phyloP scores from a whole-genome alignment of 345 rosid genomes.

The sweet orange (Citrus sinensis) region DVS_A1.0 CM039167.1:24795501-24796000 shows the following conservation, averaged over 20 bases:
- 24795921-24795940: neutral
- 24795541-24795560: neutral
- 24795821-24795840: neutral
- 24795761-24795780: neutral
- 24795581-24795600: neutral
- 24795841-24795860: neutral
- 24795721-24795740: neutral
- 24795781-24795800: neutral
- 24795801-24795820: neutral
- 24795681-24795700: neutral
- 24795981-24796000: neutral
- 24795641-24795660: neutral
- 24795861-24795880: slow-evolving; percentile 1
- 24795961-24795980: neutral
- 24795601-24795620: neutral
- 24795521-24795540: neutral
- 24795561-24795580: neutral
- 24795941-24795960: neutral
- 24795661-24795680: neutral
- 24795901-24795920: slow-evolving; percentile 95
- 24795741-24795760: neutral
- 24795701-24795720: neutral
- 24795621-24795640: neutral
- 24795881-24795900: slow-evolving; percentile 86
- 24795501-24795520: neutral